A percentile compares a stretch with the other conserved stretches of the same genome.
phyloP scores from a whole-genome alignment of 345 rosid species.

The Syzygium aqueum region DNA sequence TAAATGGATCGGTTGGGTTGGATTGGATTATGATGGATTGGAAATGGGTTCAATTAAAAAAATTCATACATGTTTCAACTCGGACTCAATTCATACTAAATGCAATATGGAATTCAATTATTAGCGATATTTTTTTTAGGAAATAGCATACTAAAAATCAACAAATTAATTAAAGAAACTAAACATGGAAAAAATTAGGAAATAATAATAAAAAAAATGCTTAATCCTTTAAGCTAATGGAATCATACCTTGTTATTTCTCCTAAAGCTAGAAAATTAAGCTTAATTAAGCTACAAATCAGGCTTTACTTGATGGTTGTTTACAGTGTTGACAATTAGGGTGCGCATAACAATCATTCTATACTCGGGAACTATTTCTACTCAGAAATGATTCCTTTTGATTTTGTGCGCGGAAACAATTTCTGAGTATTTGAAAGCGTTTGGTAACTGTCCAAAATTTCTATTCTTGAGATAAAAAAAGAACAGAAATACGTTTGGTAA shows the following conservation, averaged over 20 bases:
- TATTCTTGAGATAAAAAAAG: too few relatives aligned
- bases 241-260: neutral
- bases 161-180: neutral
- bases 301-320: neutral
- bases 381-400: too few relatives aligned
- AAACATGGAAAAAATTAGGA: neutral
- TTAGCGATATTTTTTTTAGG: neutral
- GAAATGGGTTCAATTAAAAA: neutral
- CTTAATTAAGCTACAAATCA: neutral
- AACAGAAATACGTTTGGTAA: too few relatives aligned
- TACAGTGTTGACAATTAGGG: accelerated
- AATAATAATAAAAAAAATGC: neutral
- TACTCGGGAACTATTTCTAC: too few relatives aligned
- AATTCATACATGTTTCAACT: too few relatives aligned
- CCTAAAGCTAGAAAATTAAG: neutral
- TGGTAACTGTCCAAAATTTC: too few relatives aligned
- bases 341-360: too few relatives aligned
- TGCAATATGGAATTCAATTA: neutral
- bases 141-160: neutral
- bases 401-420: too few relatives aligned
- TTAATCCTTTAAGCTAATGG: neutral
- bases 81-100: neutral
- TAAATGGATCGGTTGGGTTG: neutral
- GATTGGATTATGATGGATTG: neutral
- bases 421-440: too few relatives aligned